phyloP scores from a whole-genome alignment of 179 eudicot species.

The Drosera spatulata region DNA sequence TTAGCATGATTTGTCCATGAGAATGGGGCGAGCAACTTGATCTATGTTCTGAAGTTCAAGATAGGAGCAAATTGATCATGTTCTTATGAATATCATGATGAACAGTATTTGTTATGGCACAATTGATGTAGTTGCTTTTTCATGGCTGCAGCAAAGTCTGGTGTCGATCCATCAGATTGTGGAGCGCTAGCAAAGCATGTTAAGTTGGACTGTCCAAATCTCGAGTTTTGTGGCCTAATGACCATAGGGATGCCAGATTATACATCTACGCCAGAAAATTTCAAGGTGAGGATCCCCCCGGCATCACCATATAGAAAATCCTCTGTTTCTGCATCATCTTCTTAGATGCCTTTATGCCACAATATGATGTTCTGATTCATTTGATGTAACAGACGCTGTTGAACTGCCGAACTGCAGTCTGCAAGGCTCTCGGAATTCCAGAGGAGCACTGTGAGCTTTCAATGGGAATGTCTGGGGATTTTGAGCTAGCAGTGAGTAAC shows the following conservation, averaged over 20 bases:
- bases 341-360: background rate
- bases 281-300: conserved; percentile 41
- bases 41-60: too few relatives aligned
- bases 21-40: too few relatives aligned
- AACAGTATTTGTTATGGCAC: background rate
- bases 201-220: conserved; percentile 58
- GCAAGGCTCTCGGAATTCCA: conserved; percentile 68
- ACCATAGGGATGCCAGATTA: conserved; percentile 97
- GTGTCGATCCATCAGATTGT: conserved; percentile 71
- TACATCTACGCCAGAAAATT: conserved; percentile 85
- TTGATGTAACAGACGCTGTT: conserved; percentile 43
- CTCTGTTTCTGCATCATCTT: background rate
- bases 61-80: too few relatives aligned
- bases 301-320: background rate
- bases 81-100: background rate
- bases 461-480: conserved; percentile 99
- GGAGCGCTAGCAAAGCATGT: conserved; percentile 80
- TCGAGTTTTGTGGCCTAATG: conserved; percentile 80
- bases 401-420: conserved; percentile 58
- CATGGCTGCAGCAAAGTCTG: conserved; percentile 76
- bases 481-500: conserved; percentile 75
- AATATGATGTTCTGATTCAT: too few relatives aligned
- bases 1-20: background rate
- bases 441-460: conserved; percentile 73
- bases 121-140: background rate